Base-by-base conservation (phyloP, 2,329 filamentous ascomycete species). In the Paracoccidioides lutzii region DNA sequence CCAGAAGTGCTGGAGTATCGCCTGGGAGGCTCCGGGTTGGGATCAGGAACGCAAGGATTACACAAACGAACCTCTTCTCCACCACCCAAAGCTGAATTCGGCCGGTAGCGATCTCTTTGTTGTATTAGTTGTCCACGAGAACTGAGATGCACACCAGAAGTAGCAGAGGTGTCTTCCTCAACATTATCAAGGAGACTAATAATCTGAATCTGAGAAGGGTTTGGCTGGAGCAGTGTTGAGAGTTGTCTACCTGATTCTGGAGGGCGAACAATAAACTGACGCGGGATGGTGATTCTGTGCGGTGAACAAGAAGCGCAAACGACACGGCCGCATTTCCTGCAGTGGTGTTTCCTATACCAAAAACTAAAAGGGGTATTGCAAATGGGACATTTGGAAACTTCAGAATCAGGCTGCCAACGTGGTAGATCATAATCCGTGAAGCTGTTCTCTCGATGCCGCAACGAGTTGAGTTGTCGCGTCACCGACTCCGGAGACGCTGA, bases 261-360 rank as follows among this genome's bases (percentile, higher is more conserved):
- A 3, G 88, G 87, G 50, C 85, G 85, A 32, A 96, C 90, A 61
- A 97, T 95, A 68, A 88, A 97, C 66, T 93, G 88, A 61, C 90
- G 81, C 0, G 91, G 91, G 60, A 97, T 96, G 3, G 88, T 95
- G 66, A 97, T 97, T 59, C 90, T 82, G 70, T 97, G 91, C 3
- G 91, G 91, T 2, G 91, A 96, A 73, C 91, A 97, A 22, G 82
- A 78, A 57, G 84, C 83, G 71, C 91, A 97, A 30, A 97, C 91
- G 7, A 97, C 90, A 59, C 90, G 79, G 48, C 91, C 91, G 67
- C 91, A 97, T 80, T 95, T 96, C 80, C 90, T 82, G 77, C 91
- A 97, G 68, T 97, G 91, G 72, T 97, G 91, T 67, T 94, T 94
- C 59, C 91, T 80, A 66, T 88, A 84, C 73, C 89, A 88, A 63